These are phyloP conservation scores for Aspergillus affinis DNA, from an alignment of 495 filamentous ascomycete species.

Conservation along the genomic window DNA sequence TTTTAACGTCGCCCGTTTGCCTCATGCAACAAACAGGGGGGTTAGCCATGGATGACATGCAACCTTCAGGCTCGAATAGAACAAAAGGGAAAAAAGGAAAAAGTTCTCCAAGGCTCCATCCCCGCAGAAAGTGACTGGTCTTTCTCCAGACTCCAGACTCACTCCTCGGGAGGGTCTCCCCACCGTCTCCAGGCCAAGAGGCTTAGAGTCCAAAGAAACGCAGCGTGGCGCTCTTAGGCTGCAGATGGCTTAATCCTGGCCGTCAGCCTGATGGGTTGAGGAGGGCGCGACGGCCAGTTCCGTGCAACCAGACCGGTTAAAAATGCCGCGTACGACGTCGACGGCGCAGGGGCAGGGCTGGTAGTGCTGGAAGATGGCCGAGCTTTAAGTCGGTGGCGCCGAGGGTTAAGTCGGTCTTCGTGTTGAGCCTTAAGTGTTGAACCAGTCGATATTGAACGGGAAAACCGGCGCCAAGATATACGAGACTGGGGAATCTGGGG, in stretches of 20 bases:
- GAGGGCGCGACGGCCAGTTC: not conserved
- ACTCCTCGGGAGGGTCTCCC: not conserved
- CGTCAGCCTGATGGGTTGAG: not conserved
- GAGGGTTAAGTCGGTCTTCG: not conserved
- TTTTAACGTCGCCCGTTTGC: slow-evolving; percentile 11
- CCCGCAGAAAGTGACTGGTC: slow-evolving; percentile 10
- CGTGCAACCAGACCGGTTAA: not conserved
- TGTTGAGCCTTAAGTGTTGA: too few species aligned
- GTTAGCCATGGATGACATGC: not conserved
- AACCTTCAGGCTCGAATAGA: not conserved
- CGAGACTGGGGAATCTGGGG: not conserved
- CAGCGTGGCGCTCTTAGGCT: slow-evolving; percentile 5
- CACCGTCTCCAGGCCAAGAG: slow-evolving; percentile 11
- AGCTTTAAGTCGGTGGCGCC: not conserved
- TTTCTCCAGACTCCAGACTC: slow-evolving; percentile 4
- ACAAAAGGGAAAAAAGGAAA: not conserved
- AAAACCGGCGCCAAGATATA: not conserved
- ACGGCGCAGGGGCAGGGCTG: not conserved
- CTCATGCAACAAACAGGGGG: not conserved
- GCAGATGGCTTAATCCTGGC: slow-evolving; percentile 4
- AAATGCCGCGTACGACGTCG: not conserved
- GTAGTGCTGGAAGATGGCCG: not conserved
- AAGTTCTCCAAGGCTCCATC: not conserved
- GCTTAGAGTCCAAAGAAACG: slow-evolving; percentile 13
- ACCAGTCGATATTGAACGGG: not conserved